Evolutionary conservation across 202 grass and related monocot genomes (phyloP), one percentile per base, ranked within the genome.

Genomic region (Cymbopogon flexuosus): DNA sequence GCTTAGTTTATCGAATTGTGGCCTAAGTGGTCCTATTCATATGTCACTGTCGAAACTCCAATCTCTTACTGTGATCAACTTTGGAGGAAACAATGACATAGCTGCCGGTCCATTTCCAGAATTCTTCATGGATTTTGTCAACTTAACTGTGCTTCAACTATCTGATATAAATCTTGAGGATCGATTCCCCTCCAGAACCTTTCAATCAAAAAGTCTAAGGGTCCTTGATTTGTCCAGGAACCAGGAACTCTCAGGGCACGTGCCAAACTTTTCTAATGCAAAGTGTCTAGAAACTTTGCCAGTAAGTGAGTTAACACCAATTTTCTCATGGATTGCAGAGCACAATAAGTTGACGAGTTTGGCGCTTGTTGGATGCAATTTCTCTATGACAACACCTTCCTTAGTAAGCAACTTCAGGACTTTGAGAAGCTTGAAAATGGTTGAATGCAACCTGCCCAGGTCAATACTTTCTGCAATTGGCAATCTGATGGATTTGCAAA

Each of bases 141-240:
- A 84, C 69, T 57, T 86, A 23, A 74, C 12, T 15, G 40, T 45
- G 35, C 87, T 89, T 45, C 49, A 37, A n/a, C 73, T 86, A 29
- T 19, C 49, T 0, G 0, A 0, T 45, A 79, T 11, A 37, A 30
- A 67, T 7, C 74, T 86, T 40, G 8, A 64, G 8, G 88, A 70
- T 1, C 42, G 30, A 8, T 80, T 90, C 24, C 88, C 88, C 5
- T 2, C 9, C 0, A 80, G 5, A 15, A 0, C 79, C n/a, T 77
- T 90, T 35, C 70, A 47, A 19, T 46, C 76, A 0, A 60, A 45
- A 75, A 68, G 84, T 51, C 24, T 90, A 19, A 73, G 43, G 16
- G 12, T 77, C 2, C 84, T 90, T 2, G 88, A 87, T 73, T 43
- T 87, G 58, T 87, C 88, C 10, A 1, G 0, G 0, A 87, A 87